Conservation (phyloP, 2,329 filamentous ascomycete genomes). For the Penicillium sp. region DNA sequence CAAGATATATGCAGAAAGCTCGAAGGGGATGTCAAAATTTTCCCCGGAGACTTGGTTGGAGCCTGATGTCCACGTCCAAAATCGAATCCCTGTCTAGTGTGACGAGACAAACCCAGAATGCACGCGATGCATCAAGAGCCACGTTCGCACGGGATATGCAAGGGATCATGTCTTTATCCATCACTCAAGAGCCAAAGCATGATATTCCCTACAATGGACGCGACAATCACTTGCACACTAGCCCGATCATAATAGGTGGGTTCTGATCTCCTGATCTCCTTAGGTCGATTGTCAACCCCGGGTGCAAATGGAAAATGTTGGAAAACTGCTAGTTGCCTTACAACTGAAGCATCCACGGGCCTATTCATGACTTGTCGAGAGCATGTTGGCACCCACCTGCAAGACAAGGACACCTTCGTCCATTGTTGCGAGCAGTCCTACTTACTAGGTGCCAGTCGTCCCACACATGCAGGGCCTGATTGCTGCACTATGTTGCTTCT, state of each 20-base stretch:
- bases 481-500: conserved; percentile 66
- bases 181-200: not conserved
- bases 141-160: conserved; percentile 20
- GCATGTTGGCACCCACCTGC: conserved; percentile 2
- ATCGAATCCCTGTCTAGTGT: conserved; percentile 14
- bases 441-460: conserved; percentile 32
- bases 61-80: conserved; percentile 5
- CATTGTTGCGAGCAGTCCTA: not conserved
- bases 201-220: not conserved
- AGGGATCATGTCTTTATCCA: conserved; percentile 10
- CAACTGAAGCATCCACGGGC: not conserved
- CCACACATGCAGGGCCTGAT: conserved; percentile 80
- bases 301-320: conserved; percentile 8
- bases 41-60: not conserved
- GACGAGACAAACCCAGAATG: conserved; percentile 21
- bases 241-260: not conserved
- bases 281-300: conserved; percentile 11
- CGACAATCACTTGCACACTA: not conserved
- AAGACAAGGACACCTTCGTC: conserved; percentile 6
- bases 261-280: conserved; percentile 7
- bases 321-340: conserved; percentile 11
- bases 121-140: conserved; percentile 22
- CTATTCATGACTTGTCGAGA: not conserved
- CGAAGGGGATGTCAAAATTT: conserved; percentile 13
- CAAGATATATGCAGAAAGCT: conserved; percentile 18